These are phyloP conservation scores for Talaromyces sp. DNA, from an alignment of 2,329 filamentous ascomycete genomes.

Conservation along the genomic window DNA sequence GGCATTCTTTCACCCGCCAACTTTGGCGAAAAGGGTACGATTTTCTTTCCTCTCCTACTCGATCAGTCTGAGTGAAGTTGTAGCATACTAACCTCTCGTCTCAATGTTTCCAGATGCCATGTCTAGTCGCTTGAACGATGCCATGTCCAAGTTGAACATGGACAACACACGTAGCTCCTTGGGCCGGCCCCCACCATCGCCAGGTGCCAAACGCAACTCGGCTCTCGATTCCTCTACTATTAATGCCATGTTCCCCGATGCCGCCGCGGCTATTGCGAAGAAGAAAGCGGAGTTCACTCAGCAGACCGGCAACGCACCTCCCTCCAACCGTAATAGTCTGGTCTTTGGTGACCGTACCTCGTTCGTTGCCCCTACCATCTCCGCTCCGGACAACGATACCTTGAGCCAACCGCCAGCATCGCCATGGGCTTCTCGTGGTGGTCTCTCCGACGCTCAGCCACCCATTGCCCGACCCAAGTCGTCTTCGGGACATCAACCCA, in stretches of 20 bases:
- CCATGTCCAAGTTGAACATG: constrained; percentile 92
- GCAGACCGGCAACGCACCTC: constrained; percentile 84
- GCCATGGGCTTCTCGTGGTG: constrained; percentile 70
- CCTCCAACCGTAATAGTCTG: constrained; percentile 90
- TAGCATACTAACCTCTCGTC: neutral
- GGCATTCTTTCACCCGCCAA: constrained; percentile 91
- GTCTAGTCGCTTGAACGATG: constrained; percentile 93
- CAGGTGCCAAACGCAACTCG: constrained; percentile 85
- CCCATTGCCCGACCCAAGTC: constrained; percentile 72
- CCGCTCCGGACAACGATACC: constrained; percentile 65
- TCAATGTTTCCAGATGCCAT: constrained; percentile 73
- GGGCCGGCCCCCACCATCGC: constrained; percentile 75
- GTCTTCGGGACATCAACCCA: constrained; percentile 72
- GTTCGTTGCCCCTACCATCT: constrained; percentile 73
- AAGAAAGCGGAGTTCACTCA: constrained; percentile 98
- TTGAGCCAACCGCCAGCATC: constrained; percentile 70
- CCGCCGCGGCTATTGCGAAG: constrained; percentile 95
- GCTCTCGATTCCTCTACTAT: constrained; percentile 92
- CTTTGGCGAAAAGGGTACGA: constrained; percentile 85
- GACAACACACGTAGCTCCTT: constrained; percentile 86
- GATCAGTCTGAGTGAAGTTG: neutral
- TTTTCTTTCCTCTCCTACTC: neutral
- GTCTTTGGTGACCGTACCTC: constrained; percentile 76
- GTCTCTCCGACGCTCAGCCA: constrained; percentile 51
- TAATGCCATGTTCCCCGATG: constrained; percentile 98